phyloP scores from a whole-genome alignment of 2,329 filamentous ascomycete species.

The Aspergillus glaucus region DNA sequence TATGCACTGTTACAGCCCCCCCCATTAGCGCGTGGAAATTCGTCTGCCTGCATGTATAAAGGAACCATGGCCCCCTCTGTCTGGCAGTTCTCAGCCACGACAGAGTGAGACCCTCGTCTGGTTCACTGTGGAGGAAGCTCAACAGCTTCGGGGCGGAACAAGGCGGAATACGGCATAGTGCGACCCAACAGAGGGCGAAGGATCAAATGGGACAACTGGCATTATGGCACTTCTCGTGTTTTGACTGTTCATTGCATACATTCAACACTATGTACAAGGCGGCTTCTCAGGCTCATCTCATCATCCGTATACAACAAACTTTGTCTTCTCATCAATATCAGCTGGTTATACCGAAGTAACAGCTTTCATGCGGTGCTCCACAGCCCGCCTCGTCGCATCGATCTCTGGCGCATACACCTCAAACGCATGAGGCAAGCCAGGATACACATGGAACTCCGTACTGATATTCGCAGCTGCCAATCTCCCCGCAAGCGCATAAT shows the following conservation, averaged over 20 bases:
- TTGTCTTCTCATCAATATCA: background rate
- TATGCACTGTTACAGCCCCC: too few relatives aligned
- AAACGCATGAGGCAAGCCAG: constrained; percentile 38
- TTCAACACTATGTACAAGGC: background rate
- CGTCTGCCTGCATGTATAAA: background rate
- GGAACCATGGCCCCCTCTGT: background rate
- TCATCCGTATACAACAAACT: background rate
- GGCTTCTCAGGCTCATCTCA: background rate
- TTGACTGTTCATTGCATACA: too few relatives aligned
- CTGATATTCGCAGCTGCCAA: constrained; percentile 39
- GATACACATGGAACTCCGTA: constrained; percentile 41
- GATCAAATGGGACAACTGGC: too few relatives aligned
- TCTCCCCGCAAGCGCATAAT: constrained; percentile 34
- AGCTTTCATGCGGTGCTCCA: constrained; percentile 12
- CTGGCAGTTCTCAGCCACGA: background rate
- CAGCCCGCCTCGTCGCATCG: constrained; percentile 8
- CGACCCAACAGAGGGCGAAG: too few relatives aligned
- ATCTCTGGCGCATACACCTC: constrained; percentile 21
- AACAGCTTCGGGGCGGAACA: too few relatives aligned
- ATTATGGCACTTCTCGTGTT: too few relatives aligned
- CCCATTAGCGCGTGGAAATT: background rate
- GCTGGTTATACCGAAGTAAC: constrained; percentile 1
- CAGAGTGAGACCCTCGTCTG: background rate
- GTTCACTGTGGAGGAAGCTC: too few relatives aligned
- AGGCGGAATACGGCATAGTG: too few relatives aligned